Evolutionary conservation across 2,329 filamentous ascomycete species (phyloP).

Genomic region (Tolypocladium capitatum): DNA sequence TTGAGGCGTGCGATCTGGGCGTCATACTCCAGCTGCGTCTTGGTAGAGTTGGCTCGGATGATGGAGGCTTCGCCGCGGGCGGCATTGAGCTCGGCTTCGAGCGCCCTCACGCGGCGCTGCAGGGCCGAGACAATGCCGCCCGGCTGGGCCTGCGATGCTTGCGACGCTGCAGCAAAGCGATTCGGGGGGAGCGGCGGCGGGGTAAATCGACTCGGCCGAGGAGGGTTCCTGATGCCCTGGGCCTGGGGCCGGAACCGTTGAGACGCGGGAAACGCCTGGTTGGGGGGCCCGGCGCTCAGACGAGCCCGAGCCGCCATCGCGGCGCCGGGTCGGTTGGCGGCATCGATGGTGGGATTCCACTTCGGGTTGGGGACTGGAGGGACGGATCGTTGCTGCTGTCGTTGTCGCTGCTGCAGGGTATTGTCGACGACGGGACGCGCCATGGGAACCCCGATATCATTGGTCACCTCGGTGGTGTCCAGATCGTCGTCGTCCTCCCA

Average conservation of each 20-base stretch:
- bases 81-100: conserved; percentile 43
- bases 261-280: conserved; percentile 14
- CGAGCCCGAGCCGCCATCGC: conserved; percentile 7
- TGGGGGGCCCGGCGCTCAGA: conserved; percentile 5
- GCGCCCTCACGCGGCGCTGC: conserved; percentile 37
- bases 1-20: conserved; percentile 47
- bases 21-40: conserved; percentile 47
- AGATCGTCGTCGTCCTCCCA: conserved; percentile 43
- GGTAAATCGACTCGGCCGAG: conserved; percentile 27
- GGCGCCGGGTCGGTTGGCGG: conserved; percentile 8
- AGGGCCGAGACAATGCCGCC: conserved; percentile 29
- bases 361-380: conserved; percentile 21
- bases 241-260: conserved; percentile 17
- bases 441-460: conserved; percentile 29
- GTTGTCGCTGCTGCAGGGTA: conserved; percentile 19
- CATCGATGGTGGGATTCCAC: conserved; percentile 23
- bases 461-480: conserved; percentile 43
- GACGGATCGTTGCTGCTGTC: conserved; percentile 15
- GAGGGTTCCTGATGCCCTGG: conserved; percentile 13
- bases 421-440: conserved; percentile 22
- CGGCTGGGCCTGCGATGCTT: conserved; percentile 14
- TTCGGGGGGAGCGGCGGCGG: conserved; percentile 19
- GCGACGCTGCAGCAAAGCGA: conserved; percentile 8
- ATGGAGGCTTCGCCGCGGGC: conserved; percentile 64
- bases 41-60: conserved; percentile 56